Evolutionary conservation across 257 asterid genomes (phyloP), one percentile per base, ranked within the genome.

Genomic region (Primulina eburnea): DNA sequence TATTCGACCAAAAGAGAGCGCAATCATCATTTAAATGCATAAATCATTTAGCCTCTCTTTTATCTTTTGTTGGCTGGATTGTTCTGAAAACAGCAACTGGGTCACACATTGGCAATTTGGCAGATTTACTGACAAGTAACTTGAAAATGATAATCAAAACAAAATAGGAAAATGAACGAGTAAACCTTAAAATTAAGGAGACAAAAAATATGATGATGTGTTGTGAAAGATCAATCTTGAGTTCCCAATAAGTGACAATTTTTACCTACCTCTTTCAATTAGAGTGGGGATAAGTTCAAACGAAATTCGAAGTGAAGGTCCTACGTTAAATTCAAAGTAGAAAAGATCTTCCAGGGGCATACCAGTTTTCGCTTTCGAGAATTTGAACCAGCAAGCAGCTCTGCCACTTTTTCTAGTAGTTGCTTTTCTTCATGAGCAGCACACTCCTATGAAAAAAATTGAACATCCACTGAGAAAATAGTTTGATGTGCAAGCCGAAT

Each of bases 351-450:
- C 17, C 6, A 69, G 74, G 65, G 53, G 26, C 82, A 50, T 79
- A 93, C 99, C 99, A 94, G 79, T 71, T 86, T 84, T 76, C 79
- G 88, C 88, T 94, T 94, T 86, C 97, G 83, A 73, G 91, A 87
- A 82, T 90, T 90, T 72, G 99, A 93, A 73, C 75, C 79, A 29
- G 97, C 96, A 72, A 93, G 96, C 73, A 93, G 85, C 76, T 93
- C 97, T 7, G 97, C 99, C 67, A 93, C 97, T 79, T 93, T 91
- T 74, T 82, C 90, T 73, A 93, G 79, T 68, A 93, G 90, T 79
- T 89, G 95, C 67, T 74, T 89, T 85, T 93, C 99, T 86, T 93
- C 99, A 55, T 70, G 77, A 69, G 90, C 96, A 80, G 97, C 94
- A 77, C 96, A 91, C 73, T 94, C 99, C 99, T 94, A 71, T 68